Base-by-base conservation (phyloP, 2,329 filamentous ascomycete species). In the Ascochyta rabiei region DNA sequence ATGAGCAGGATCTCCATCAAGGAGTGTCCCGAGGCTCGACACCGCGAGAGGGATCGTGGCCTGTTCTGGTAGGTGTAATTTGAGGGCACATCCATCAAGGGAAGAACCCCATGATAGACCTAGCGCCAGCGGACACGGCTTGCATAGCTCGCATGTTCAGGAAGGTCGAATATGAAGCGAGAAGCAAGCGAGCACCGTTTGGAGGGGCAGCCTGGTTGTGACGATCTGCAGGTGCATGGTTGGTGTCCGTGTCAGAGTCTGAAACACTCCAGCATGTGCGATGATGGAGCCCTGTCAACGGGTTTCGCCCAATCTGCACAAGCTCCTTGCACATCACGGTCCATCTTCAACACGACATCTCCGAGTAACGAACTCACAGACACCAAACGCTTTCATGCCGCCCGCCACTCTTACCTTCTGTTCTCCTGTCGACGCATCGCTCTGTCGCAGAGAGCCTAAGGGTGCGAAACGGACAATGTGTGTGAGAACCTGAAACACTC, bases 1-100 rank as follows among this genome's bases (percentile, higher is more conserved):
- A 61, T 48, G 48, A 47, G 48, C 42, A 47, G 51, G 61, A 67
- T 64, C 62, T 66, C 62, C 68, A 59, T 70, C 67, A 61, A 69
- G 65, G 68, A 64, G 46, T n/a, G 46, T 46, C 37, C 46, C 31
- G 37, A 45, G 30, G 41, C 52, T 46, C 35, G 41, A 46, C 46
- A 42, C 38, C 37, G 46, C 35, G 19, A 46, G 46, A 50, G 31
- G 42, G 52, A 38, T 46, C 19, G 46, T 50, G 35, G 52, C 47
- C 46, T 42, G 41, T 38, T 55, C 31, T 37, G 46, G 52, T 49
- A 49, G 47, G 46, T 50, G 52, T 50, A 55, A 55, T 50, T 55
- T 42, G 52, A 49, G 46, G 47, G 46, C 30, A 42, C 30, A 12
- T 42, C 19, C 37, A 24, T 55, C 41, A 47, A 55, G 52, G 52